phyloP scores from a whole-genome alignment of 345 rosid species.

The Balakata baccata region DNA sequence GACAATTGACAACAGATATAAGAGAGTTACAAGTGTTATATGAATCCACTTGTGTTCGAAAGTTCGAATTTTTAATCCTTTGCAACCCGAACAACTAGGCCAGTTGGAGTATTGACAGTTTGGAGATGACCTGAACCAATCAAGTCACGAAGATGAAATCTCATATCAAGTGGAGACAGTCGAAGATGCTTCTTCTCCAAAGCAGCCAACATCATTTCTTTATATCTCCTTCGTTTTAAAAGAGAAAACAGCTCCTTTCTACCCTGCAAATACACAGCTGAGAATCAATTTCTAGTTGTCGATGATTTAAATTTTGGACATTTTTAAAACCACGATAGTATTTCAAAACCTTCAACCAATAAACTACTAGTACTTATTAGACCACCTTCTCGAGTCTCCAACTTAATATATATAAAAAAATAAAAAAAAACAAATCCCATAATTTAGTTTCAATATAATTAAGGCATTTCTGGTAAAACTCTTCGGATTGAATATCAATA shows the following conservation, averaged over 20 bases:
- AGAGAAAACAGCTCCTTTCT: constrained; percentile 88
- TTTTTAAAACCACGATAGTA: not conserved
- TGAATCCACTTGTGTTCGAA: constrained; percentile 8
- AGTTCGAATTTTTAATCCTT: constrained; percentile 18
- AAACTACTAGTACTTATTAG: not conserved
- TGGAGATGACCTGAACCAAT: constrained; percentile 71
- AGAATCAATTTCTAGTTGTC: not conserved
- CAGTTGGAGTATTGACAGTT: constrained; percentile 25
- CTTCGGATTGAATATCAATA: not conserved
- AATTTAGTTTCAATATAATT: not conserved
- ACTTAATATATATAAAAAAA: not conserved
- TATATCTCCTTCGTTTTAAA: constrained; percentile 67
- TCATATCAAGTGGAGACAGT: constrained; percentile 73
- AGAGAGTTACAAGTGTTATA: not conserved
- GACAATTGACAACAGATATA: constrained; percentile 11
- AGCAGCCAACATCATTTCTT: constrained; percentile 84
- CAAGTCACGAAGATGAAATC: constrained; percentile 92
- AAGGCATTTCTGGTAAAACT: not conserved
- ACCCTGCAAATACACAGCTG: constrained; percentile 45
- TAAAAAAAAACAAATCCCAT: not conserved
- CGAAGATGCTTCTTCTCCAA: constrained; percentile 86
- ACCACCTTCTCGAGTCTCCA: not conserved
- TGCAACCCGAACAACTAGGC: constrained; percentile 26
- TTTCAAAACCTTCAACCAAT: not conserved
- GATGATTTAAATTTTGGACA: not conserved